These are phyloP conservation scores for Colletotrichum orchidophilum DNA, from an alignment of 2,329 filamentous ascomycete genomes.

Conservation along the genomic window DNA sequence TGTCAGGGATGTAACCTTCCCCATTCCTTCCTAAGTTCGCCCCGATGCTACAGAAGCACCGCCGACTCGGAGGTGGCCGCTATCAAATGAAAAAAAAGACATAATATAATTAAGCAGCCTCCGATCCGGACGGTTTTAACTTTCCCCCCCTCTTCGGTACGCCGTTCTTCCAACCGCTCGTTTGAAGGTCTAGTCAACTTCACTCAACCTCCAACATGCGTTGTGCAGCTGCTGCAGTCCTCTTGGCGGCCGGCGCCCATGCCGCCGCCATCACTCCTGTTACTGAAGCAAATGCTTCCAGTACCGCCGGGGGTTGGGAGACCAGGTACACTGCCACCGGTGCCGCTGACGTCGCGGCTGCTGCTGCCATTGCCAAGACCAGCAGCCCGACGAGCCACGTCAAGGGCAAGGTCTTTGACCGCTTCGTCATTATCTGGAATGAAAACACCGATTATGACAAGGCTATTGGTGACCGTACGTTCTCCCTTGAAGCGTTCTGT, in stretches of 20 bases:
- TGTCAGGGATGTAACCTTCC: neutral
- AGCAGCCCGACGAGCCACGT: slow-evolving; percentile 70
- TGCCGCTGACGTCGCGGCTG: slow-evolving; percentile 59
- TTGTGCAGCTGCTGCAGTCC: slow-evolving; percentile 24
- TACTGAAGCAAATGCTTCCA: neutral
- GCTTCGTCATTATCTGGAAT: slow-evolving; percentile 78
- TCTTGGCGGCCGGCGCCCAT: slow-evolving; percentile 41
- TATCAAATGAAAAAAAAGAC: neutral
- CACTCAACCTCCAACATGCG: slow-evolving; percentile 4
- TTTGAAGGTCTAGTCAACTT: neutral
- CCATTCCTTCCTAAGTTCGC: neutral
- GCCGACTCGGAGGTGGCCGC: neutral
- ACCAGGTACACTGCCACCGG: slow-evolving; percentile 61
- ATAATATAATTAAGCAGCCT: neutral
- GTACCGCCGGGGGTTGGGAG: slow-evolving; percentile 42
- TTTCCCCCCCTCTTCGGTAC: neutral
- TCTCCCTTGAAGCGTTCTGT: no score
- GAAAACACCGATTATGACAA: slow-evolving; percentile 79
- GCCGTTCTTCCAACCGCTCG: neutral
- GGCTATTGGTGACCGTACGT: slow-evolving; percentile 63
- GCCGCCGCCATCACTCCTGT: slow-evolving; percentile 34
- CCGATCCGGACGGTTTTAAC: no score
- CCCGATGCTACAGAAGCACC: neutral
- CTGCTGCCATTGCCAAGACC: slow-evolving; percentile 68
- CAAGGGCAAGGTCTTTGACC: slow-evolving; percentile 76